phyloP scores from a whole-genome alignment of 2,329 filamentous ascomycete genomes.

The Madurella mycetomatis region DNA sequence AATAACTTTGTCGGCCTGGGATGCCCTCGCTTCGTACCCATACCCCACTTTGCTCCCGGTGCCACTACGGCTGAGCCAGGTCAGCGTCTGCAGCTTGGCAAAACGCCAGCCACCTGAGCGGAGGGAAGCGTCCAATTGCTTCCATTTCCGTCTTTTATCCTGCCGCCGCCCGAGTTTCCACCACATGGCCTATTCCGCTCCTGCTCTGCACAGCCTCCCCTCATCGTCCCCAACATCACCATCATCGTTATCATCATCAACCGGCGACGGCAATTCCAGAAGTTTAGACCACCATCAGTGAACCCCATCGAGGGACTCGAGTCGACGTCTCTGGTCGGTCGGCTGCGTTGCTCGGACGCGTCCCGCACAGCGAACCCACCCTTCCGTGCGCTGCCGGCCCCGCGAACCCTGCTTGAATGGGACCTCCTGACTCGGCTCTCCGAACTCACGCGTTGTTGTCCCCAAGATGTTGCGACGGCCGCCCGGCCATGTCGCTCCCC shows the following conservation, averaged over 20 bases:
- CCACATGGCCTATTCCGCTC: slow-evolving; percentile 18
- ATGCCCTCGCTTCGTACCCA: slow-evolving; percentile 1
- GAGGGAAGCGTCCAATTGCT: slow-evolving; percentile 18
- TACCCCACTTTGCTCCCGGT: slow-evolving; percentile 18
- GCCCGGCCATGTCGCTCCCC: slow-evolving; percentile 49
- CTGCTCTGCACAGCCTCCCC: neutral
- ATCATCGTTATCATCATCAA: neutral
- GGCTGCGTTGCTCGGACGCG: neutral
- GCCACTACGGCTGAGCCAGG: slow-evolving; percentile 7
- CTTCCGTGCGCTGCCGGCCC: slow-evolving; percentile 2
- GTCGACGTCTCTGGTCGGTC: neutral
- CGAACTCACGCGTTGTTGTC: slow-evolving; percentile 26
- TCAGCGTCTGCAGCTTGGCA: slow-evolving; percentile 9
- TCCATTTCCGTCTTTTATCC: slow-evolving; percentile 21
- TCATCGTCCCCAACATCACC: neutral
- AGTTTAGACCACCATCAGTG: too few relatives aligned
- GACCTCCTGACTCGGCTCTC: slow-evolving; percentile 18
- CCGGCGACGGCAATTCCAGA: too few relatives aligned
- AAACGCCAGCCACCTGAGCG: slow-evolving; percentile 18
- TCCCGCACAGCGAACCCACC: neutral
- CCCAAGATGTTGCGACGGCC: slow-evolving; percentile 61
- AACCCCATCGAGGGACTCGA: neutral
- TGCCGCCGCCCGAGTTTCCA: slow-evolving; percentile 9
- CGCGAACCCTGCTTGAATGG: slow-evolving; percentile 20
- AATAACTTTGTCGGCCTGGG: slow-evolving; percentile 3